Evolutionary conservation across 208 protist genomes (phyloP), one percentile per base, ranked within the genome.

Genomic region (Sergeia podlipaevii): DNA sequence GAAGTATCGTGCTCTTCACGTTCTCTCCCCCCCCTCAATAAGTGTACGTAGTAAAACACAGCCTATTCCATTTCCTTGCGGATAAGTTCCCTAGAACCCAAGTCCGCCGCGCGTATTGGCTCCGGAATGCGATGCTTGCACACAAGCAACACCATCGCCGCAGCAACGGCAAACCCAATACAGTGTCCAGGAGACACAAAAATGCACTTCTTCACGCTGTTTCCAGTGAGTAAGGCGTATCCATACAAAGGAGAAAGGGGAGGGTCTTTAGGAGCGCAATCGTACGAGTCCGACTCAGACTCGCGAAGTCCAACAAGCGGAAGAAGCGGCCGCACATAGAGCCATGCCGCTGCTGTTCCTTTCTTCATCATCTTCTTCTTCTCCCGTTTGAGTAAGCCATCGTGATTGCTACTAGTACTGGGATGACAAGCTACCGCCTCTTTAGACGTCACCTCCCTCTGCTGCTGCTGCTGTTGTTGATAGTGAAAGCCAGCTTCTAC

Each of bases 131-230:
- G 75, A 30, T 87, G 57, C 0, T 44, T 59, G 32, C 73, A 73
- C 49, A 80, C 85, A 1, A 47, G 55, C 2, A 68, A 24, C 5
- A 85, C 65, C 41, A 85, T 36, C 10, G 61, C 71, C 2, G 91
- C 65, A 2, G 91, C 80, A 24, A 84, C 78, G 10, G 73, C 59
- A 20, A 93, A 91, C 17, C 78, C 78, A 10, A 98, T 48, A 11
- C 64, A 52, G 49, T 97, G 82, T 3, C 97, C 97, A 18, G 96
- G 84, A 0, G 96, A 98, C 13, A 98, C 81, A 52, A 93, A 97
- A 8, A 98, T 80, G 5, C 74, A 85, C 26, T 95, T 89, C 23
- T 67, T 74, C 3, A 68, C 66, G 29, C 50, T 60, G 21, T 78
- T 71, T 6, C 53, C 70, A 2, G 59, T 61, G 18, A 62, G 72